phyloP scores from a whole-genome alignment of 2,329 filamentous ascomycete genomes.

The Ophiostoma perfectum region DNA sequence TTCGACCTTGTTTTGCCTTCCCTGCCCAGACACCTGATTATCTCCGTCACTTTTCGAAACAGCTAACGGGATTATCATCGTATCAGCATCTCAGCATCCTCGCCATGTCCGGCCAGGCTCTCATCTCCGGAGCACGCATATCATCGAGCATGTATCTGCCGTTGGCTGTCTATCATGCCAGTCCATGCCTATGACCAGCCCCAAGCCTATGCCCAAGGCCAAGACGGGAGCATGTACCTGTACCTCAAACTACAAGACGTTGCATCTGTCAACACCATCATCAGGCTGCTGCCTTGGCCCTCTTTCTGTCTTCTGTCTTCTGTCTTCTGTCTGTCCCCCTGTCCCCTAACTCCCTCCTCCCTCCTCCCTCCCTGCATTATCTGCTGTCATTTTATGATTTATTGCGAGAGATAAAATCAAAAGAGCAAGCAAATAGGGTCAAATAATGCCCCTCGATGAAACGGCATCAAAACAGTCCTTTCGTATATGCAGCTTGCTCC shows the following conservation, averaged over 20 bases:
- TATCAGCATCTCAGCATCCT: not conserved
- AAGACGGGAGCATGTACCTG: not conserved
- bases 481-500: conserved; percentile 6
- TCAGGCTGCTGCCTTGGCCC: not conserved
- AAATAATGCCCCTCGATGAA: not conserved
- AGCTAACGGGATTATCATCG: not conserved
- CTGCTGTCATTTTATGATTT: not conserved
- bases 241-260: not conserved
- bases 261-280: conserved; percentile 1
- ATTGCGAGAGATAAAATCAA: too few species aligned
- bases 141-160: too few species aligned
- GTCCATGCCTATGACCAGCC: not conserved
- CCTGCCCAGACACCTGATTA: not conserved
- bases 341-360: not conserved
- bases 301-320: not conserved
- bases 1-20: not conserved
- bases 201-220: not conserved
- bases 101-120: not conserved
- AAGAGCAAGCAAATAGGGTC: too few species aligned
- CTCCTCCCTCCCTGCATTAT: not conserved
- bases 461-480: not conserved
- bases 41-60: not conserved
- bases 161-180: not conserved
- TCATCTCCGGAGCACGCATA: too few species aligned
- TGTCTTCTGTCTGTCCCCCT: not conserved